These are phyloP conservation scores for Massariosphaeria phaeospora DNA, from an alignment of 495 filamentous ascomycete species.

Conservation along the genomic window DNA sequence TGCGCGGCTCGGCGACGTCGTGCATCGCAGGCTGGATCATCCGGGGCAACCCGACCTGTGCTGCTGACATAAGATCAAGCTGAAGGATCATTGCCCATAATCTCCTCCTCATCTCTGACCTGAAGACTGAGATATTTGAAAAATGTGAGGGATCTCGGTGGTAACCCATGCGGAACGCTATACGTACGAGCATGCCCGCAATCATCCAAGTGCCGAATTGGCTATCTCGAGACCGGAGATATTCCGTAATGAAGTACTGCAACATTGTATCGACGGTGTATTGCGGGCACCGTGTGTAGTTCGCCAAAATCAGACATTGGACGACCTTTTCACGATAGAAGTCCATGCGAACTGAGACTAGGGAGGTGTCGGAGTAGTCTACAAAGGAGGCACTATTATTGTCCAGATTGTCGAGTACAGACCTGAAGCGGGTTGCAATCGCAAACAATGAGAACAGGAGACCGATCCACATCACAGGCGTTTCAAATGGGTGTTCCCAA, in stretches of 20 bases:
- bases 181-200: constrained; percentile 21
- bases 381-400: not conserved
- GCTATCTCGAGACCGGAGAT: constrained; percentile 16
- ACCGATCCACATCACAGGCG: constrained; percentile 19
- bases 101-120: constrained; percentile 40
- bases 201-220: constrained; percentile 20
- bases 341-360: constrained; percentile 5
- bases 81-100: constrained; percentile 37
- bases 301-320: constrained; percentile 16
- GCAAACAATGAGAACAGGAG: constrained; percentile 10
- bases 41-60: constrained; percentile 34
- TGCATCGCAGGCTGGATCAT: constrained; percentile 32
- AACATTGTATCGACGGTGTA: constrained; percentile 18
- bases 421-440: constrained; percentile 10
- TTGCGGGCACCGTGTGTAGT: constrained; percentile 22
- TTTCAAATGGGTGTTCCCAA: constrained; percentile 14
- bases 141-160: constrained; percentile 40
- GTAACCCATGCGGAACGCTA: constrained; percentile 40
- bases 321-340: constrained; percentile 16
- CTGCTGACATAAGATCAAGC: constrained; percentile 37
- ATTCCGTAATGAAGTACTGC: constrained; percentile 17
- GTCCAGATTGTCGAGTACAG: not conserved
- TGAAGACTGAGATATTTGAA: constrained; percentile 35
- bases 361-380: not conserved
- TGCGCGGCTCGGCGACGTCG: constrained; percentile 35